phyloP scores from a whole-genome alignment of 768 basidiomycete species.

The Tulasnella sp. region DNA sequence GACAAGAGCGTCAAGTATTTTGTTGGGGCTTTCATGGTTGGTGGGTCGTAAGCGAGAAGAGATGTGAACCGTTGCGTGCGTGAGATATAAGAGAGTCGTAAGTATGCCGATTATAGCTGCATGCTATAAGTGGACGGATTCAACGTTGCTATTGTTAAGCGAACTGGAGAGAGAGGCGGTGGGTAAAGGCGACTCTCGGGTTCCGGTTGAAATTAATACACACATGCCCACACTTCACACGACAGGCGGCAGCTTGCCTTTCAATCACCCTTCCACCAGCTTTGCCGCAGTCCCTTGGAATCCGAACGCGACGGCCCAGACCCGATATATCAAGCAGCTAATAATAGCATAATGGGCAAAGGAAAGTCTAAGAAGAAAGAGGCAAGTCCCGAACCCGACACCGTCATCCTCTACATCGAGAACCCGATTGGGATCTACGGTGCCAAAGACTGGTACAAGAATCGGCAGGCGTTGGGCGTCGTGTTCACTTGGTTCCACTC shows the following conservation, averaged over 20 bases:
- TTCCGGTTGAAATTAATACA: not conserved
- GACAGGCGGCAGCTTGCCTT: not conserved
- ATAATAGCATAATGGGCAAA: not conserved
- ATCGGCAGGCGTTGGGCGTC: not conserved
- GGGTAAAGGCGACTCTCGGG: not conserved
- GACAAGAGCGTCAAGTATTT: constrained; percentile 7
- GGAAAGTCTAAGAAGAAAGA: constrained; percentile 1
- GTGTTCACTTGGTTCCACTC: not conserved
- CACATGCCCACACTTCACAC: not conserved
- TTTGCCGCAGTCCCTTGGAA: not conserved
- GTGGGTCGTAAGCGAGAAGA: not conserved
- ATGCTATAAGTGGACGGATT: not conserved
- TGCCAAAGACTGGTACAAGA: not conserved
- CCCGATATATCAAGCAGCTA: not conserved
- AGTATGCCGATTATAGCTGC: not conserved
- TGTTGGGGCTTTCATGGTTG: not conserved
- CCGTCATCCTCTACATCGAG: constrained; percentile 6
- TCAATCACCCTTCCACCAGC: not conserved
- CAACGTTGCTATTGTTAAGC: not conserved
- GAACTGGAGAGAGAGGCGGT: not conserved
- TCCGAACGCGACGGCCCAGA: not conserved
- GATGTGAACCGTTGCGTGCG: not conserved
- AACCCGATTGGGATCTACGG: constrained; percentile 1
- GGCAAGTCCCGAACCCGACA: not conserved
- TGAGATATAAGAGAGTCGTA: not conserved